phyloP scores from a whole-genome alignment of 1,139 yeast species.

The Wickerhamomyces sp. region DNA sequence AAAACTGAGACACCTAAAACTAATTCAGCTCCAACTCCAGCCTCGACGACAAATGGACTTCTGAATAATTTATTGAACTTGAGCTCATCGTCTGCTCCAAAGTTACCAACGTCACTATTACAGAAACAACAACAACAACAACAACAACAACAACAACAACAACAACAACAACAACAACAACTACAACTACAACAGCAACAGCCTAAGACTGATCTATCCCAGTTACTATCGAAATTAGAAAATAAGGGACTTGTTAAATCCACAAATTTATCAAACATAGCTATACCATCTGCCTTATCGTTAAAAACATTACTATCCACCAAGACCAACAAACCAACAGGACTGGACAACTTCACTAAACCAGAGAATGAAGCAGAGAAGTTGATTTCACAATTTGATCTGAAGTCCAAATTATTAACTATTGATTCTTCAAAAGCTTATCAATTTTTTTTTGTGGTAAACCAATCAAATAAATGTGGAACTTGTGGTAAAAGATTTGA shows the following conservation, averaged over 20 bases:
- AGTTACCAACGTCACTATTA: conserved; percentile 2
- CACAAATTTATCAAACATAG: not conserved
- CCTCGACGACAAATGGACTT: not conserved
- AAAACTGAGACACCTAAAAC: not conserved
- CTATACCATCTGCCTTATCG: conserved; percentile 17
- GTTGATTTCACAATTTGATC: conserved; percentile 11
- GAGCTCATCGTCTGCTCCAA: conserved; percentile 4
- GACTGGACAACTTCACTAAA: not conserved
- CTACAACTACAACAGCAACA: not conserved
- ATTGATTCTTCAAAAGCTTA: conserved; percentile 15
- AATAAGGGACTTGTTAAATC: conserved; percentile 16
- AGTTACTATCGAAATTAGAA: conserved; percentile 13
- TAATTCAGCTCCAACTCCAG: not conserved
- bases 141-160: not conserved
- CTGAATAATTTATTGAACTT: conserved; percentile 11
- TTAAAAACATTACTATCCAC: conserved; percentile 13
- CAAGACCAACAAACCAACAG: not conserved
- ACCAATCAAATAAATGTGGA: conserved; percentile 76
- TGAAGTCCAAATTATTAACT: conserved; percentile 16
- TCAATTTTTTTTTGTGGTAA: conserved; percentile 43
- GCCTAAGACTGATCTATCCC: conserved; percentile 10
- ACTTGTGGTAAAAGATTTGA: conserved; percentile 87
- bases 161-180: not conserved
- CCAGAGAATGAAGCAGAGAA: not conserved
- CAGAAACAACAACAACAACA: not conserved